These are phyloP conservation scores for Pleurotus platypus DNA, from an alignment of 768 basidiomycete species.

Conservation along the genomic window DNA sequence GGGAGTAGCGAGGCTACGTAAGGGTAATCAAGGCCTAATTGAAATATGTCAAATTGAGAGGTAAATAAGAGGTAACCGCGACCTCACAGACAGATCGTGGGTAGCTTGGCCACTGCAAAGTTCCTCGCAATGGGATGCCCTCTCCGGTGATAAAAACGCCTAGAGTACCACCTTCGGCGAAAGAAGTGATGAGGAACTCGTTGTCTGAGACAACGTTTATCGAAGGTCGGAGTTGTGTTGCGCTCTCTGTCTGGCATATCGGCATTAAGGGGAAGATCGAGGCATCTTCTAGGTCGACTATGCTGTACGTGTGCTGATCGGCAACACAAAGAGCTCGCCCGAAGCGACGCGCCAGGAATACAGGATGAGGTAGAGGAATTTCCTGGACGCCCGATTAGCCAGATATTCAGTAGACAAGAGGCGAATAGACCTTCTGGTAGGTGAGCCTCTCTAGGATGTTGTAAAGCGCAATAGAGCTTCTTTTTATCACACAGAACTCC, in stretches of 20 bases:
- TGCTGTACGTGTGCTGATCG: constrained; percentile 67
- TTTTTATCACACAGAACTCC: constrained; percentile 74
- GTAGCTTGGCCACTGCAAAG: constrained; percentile 81
- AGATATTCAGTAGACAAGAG: background rate
- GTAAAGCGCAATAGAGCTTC: constrained; percentile 59
- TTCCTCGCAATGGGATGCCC: constrained; percentile 88
- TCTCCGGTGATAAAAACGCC: constrained; percentile 83
- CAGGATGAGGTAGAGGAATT: constrained; percentile 62
- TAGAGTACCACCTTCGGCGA: constrained; percentile 76
- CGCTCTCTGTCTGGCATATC: constrained; percentile 62
- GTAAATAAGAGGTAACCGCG: background rate
- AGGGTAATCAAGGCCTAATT: constrained; percentile 74
- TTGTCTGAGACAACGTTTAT: constrained; percentile 72
- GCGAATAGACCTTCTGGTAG: constrained; percentile 49
- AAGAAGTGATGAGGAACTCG: constrained; percentile 85
- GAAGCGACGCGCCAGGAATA: constrained; percentile 55
- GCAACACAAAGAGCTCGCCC: constrained; percentile 71
- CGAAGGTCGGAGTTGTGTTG: constrained; percentile 52
- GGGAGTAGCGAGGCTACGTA: constrained; percentile 76
- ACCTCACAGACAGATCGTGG: constrained; percentile 72
- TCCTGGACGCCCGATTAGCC: constrained; percentile 42
- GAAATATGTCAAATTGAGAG: background rate
- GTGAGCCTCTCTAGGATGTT: constrained; percentile 60
- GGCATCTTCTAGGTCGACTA: constrained; percentile 74
- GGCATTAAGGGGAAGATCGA: constrained; percentile 74